Percentiles rank a stretch among this genome's conserved stretches.
These are phyloP conservation scores for Catharanthus roseus DNA, from an alignment of 257 asterid genomes.

Conservation along the genomic window DNA sequence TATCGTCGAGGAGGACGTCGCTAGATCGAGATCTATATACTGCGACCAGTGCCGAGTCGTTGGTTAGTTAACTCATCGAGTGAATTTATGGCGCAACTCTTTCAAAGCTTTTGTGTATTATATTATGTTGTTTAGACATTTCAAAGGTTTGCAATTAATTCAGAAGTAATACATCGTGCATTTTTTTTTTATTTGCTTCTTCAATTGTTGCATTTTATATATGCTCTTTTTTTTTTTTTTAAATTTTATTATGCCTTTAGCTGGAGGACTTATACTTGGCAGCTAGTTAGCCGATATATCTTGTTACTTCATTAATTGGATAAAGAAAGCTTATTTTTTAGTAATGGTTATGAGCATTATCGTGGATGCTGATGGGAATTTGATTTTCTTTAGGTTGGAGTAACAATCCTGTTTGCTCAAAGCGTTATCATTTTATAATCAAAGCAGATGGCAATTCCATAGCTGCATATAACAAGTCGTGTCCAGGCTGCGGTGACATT, in stretches of 20 bases:
- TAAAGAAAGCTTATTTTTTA: neutral
- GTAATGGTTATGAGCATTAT: neutral
- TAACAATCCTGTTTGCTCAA: constrained; percentile 83
- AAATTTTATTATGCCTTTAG: neutral
- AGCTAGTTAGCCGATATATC: neutral
- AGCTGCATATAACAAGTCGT: constrained; percentile 62
- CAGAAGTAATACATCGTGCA: neutral
- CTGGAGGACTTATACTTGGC: no score
- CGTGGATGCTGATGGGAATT: neutral
- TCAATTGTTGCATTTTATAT: neutral
- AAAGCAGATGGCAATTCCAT: constrained; percentile 87
- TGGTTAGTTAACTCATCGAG: constrained; percentile 66
- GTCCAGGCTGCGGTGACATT: constrained; percentile 74
- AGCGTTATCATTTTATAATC: constrained; percentile 84
- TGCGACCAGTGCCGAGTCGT: constrained; percentile 99
- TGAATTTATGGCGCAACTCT: constrained; percentile 18
- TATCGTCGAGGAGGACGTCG: constrained; percentile 89
- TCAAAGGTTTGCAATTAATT: neutral
- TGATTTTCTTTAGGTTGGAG: constrained; percentile 68
- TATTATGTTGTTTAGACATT: neutral
- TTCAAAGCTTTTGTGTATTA: neutral
- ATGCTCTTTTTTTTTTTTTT: neutral
- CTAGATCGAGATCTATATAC: constrained; percentile 82
- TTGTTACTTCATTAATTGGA: neutral
- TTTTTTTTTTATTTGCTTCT: neutral